Evolutionary conservation across 164 flowering plant genomes (phyloP).

Genomic region (Stephania japonica): DNA sequence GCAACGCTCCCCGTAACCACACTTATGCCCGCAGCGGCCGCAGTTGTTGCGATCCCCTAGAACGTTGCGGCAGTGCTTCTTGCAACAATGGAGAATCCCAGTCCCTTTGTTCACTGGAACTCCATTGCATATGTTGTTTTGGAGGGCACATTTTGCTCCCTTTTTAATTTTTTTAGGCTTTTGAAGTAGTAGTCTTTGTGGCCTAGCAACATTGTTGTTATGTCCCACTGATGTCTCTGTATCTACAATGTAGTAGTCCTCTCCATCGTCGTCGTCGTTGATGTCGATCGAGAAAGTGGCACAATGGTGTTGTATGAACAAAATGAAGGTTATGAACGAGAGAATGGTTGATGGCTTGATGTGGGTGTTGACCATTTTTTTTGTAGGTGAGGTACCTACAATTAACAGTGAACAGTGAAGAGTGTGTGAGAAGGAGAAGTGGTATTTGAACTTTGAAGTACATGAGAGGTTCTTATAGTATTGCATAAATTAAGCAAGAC

Average conservation of each 20-base stretch:
- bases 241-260: conserved; percentile 18
- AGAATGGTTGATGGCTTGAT: conserved; percentile 16
- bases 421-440: background rate
- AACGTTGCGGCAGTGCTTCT: conserved; percentile 51
- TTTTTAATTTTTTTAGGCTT: conserved; percentile 15
- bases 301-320: conserved; percentile 10
- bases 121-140: conserved; percentile 20
- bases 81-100: conserved; percentile 48
- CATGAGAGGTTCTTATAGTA: background rate
- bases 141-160: conserved; percentile 14
- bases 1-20: conserved; percentile 44
- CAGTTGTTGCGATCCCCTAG: conserved; percentile 53
- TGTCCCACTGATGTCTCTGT: background rate
- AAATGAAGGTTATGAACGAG: conserved; percentile 14
- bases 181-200: background rate
- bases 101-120: conserved; percentile 21
- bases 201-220: background rate
- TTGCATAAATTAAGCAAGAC: background rate
- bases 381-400: conserved; percentile 1
- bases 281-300: conserved; percentile 4
- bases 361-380: conserved; percentile 16
- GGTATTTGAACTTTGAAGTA: conserved; percentile 9
- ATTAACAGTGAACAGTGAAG: background rate
- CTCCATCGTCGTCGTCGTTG: conserved; percentile 12
- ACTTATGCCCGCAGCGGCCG: conserved; percentile 39